Conservation (phyloP, 2,329 filamentous ascomycete species). For the Hymenoscyphus fraxineus region DNA sequence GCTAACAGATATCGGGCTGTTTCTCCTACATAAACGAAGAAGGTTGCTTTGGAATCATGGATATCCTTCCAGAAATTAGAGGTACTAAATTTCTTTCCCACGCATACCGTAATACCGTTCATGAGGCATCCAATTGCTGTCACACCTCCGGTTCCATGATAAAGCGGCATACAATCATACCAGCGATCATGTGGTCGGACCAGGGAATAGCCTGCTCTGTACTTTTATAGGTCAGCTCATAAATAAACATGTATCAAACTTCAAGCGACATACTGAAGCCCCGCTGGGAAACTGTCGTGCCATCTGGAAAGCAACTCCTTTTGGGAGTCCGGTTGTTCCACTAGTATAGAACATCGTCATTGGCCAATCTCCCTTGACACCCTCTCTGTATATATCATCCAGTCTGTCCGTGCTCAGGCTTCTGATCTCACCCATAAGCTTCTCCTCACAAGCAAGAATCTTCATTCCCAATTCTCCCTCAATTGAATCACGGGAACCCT, state of each 20-base stretch:
- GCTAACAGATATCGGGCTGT: constrained; percentile 71
- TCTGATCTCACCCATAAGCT: constrained; percentile 45
- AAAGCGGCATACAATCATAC: constrained; percentile 74
- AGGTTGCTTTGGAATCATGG: constrained; percentile 62
- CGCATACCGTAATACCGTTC: constrained; percentile 52
- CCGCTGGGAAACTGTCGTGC: constrained; percentile 36
- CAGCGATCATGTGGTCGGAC: constrained; percentile 51
- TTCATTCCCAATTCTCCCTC: constrained; percentile 46
- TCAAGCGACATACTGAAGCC: background rate
- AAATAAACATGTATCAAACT: background rate
- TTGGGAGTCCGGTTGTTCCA: constrained; percentile 72
- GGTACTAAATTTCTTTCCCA: constrained; percentile 65
- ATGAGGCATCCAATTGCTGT: constrained; percentile 28
- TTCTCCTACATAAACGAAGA: constrained; percentile 76
- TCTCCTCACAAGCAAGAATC: constrained; percentile 49
- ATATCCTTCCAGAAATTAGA: constrained; percentile 70
- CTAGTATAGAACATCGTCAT: constrained; percentile 69
- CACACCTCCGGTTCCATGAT: constrained; percentile 65
- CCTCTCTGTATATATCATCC: constrained; percentile 51
- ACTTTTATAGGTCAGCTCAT: background rate
- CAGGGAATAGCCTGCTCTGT: constrained; percentile 17
- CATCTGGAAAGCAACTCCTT: constrained; percentile 61
- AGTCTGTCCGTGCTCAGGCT: constrained; percentile 48
- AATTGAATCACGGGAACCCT: constrained; percentile 53
- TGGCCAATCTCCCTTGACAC: constrained; percentile 50